Base-by-base conservation (phyloP, 75 land plant species). In the Isoetes taiwanensis region DNA sequence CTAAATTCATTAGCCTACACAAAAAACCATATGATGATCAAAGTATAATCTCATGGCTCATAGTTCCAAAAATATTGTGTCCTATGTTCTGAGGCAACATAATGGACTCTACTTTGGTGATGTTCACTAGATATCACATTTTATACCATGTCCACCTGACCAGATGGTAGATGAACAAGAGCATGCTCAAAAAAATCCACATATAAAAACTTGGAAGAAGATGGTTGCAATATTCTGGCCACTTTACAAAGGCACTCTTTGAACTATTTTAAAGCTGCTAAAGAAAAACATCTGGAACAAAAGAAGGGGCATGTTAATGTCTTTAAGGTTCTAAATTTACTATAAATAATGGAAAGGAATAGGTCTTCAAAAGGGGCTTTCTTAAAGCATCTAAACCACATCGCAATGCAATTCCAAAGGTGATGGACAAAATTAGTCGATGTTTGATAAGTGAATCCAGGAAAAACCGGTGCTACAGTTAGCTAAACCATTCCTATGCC, bases 221-320 rank as follows among this genome's bases (percentile, higher is more conserved):
- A 70, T 87, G 98, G 62, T 87, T 86, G 72, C 98, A 93, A 32
- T 86, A 87, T 43, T 87, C 89, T 29, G 98, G 95, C 94, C 98
- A 93, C 46, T 93, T 94, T 25, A 72, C 78, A 50, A 93, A n/a
- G 58, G 16, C 98, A 89, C 41, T 86, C 84, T 33, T 58, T 41
- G 61, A 87, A 87, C 55, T 84, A 80, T 52, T 93, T 83, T 68
- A 93, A 52, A 12, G 95, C 94, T 61, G 12, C 89, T 94, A 77
- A 87, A 93, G 28, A 73, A 67, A 62, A 93, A 93, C 95, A 93
- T 93, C 98, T 93, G 81, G 28, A 72, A 23, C 16, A 23, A 29
- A 17, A 34, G n/a, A n/a, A n/a, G 58, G 30, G 26, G 23, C 53
- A 53, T 25, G 32, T 28, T 64, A 16, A 0, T 20, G 9, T 35